Evolutionary conservation across 73 alveolate species (phyloP), one percentile per base, ranked within the genome.

Genomic region (Halteria grandinella): DNA sequence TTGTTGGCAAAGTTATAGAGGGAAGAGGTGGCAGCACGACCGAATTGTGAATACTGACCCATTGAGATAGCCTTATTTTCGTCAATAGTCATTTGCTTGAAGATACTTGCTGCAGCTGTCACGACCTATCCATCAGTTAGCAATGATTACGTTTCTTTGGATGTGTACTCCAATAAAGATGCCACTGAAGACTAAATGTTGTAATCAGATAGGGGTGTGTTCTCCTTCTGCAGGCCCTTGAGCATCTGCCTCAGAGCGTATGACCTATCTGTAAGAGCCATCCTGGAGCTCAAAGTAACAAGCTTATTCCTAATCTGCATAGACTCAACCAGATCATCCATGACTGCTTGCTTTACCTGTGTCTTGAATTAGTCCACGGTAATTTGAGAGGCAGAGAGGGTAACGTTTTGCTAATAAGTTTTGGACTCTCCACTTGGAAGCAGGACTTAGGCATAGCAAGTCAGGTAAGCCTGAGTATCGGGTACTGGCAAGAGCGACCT

Each of bases 291-390:
- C 2, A 60, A 45, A 36, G 77, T 33, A 5, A 7, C 40, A 2
- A 60, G 51, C 43, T 60, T 60, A 39, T 39, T 29, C 23, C 43
- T 60, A 1, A 60, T 37, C 28, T 60, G 27, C 39, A 60, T 37
- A 37, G 60, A 40, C 34, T 60, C 77, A 3, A 60, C 43, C 8
- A 60, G 21, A 37, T 60, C 77, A 31, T 60, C 77, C 77, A 60
- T 60, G n/a, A 60, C 77, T 17, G 77, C 59, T 12, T 37, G 12
- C 57, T 34, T 8, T 3, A 60, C 39, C 48, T 60, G 28, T 23
- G 12, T 20, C 4, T 60, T 60, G 29, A 60, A 60, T 3, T n/a
- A 3, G n/a, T 15, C 5, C 10, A 39, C 77, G 24, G 77, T 36
- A 41, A 60, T 37, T 5, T 55, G 10, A 10, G 77, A 14, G 21